These are phyloP conservation scores for Globisporangium heterothallicum DNA, from an alignment of 352 stramenopile genomes.

Conservation along the genomic window DNA sequence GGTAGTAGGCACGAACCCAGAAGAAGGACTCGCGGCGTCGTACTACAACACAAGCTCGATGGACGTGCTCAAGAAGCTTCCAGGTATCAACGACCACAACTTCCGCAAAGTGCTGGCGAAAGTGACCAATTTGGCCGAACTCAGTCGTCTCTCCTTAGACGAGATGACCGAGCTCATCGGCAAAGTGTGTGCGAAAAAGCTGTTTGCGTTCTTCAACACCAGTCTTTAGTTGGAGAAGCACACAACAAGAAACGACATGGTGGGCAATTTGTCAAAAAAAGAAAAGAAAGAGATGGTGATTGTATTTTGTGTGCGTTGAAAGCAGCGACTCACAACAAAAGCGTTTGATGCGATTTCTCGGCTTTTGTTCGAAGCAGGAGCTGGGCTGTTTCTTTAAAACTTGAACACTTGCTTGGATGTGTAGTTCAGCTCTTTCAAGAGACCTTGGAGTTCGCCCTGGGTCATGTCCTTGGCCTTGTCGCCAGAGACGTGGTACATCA, in stretches of 20 bases:
- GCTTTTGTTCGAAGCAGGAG: constrained; percentile 2
- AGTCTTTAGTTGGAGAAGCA: constrained; percentile 24
- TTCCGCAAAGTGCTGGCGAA: constrained; percentile 69
- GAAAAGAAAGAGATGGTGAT: too few relatives aligned
- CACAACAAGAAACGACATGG: constrained; percentile 1
- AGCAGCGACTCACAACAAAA: neutral
- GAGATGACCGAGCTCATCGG: constrained; percentile 68
- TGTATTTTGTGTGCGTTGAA: neutral
- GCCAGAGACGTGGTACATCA: constrained; percentile 88
- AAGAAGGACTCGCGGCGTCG: constrained; percentile 51
- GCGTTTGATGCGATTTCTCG: constrained; percentile 11
- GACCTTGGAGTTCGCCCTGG: constrained; percentile 79
- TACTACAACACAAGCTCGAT: constrained; percentile 89
- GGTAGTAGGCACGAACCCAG: constrained; percentile 47
- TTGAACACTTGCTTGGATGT: constrained; percentile 79
- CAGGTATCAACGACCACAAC: constrained; percentile 95
- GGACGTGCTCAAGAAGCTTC: constrained; percentile 93
- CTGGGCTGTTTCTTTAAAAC: constrained; percentile 40
- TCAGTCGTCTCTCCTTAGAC: constrained; percentile 59
- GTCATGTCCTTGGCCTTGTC: constrained; percentile 82
- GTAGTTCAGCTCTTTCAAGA: constrained; percentile 84
- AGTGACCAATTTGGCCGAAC: constrained; percentile 69
- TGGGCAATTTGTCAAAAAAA: constrained; percentile 2
- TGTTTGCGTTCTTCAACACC: constrained; percentile 79
- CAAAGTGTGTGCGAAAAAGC: constrained; percentile 66